phyloP scores from a whole-genome alignment of 805 yeast genomes.

The Nakazawaea ernobii region DNA sequence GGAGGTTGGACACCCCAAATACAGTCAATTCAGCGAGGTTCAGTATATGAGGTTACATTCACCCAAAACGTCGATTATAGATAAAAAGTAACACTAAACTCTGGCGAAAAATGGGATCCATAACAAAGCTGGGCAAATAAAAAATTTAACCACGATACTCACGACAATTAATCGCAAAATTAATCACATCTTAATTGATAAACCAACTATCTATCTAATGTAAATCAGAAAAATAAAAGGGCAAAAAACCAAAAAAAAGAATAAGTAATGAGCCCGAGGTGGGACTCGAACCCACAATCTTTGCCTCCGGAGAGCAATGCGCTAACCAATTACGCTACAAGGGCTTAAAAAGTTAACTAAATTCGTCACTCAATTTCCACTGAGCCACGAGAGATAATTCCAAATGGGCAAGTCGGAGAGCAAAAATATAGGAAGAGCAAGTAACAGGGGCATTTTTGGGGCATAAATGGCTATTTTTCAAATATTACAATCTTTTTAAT shows the following conservation, averaged over 20 bases:
- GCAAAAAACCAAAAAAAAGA: constrained; percentile 1
- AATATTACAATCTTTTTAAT: too few species aligned
- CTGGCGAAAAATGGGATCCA: too few species aligned
- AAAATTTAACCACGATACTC: too few species aligned
- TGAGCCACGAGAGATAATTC: constrained; percentile 8
- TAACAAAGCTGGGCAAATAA: too few species aligned
- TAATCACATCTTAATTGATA: too few species aligned
- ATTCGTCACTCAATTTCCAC: background rate
- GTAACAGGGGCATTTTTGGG: background rate
- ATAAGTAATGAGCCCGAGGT: constrained; percentile 47
- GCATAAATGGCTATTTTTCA: background rate
- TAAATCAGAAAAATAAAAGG: background rate
- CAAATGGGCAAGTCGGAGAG: background rate
- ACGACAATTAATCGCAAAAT: too few species aligned
- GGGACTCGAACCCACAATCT: constrained; percentile 80
- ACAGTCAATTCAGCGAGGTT: too few species aligned
- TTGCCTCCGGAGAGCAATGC: constrained; percentile 67
- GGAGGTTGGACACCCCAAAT: too few species aligned
- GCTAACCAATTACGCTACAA: constrained; percentile 72
- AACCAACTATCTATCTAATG: too few species aligned
- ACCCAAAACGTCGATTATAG: too few species aligned
- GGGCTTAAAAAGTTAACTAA: constrained; percentile 31
- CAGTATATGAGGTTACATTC: too few species aligned
- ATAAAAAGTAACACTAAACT: too few species aligned
- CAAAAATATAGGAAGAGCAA: background rate